phyloP scores from a whole-genome alignment of 495 filamentous ascomycete genomes.

The Talaromyces adpressus region DNA sequence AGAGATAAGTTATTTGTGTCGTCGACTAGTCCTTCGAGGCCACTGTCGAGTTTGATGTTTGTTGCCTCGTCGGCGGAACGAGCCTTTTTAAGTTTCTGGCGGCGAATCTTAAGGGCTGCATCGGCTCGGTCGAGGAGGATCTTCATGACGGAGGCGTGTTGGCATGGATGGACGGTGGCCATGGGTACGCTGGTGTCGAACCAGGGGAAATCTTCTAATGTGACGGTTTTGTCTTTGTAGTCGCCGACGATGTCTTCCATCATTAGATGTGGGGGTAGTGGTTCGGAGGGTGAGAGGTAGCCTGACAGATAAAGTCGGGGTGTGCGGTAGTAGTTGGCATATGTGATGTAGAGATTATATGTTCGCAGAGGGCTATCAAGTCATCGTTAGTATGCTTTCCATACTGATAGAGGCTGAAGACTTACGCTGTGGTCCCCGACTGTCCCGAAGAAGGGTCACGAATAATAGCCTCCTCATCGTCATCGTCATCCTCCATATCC shows the following conservation, averaged over 20 bases:
- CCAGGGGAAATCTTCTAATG: constrained; percentile 94
- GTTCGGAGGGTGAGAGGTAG: constrained; percentile 72
- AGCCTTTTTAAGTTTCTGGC: constrained; percentile 62
- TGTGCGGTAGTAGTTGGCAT: constrained; percentile 93
- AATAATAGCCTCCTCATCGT: constrained; percentile 97
- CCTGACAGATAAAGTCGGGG: constrained; percentile 94
- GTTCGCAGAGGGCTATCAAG: constrained; percentile 69
- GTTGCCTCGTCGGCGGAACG: constrained; percentile 45
- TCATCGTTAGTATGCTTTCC: neutral
- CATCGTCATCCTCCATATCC: constrained; percentile 96
- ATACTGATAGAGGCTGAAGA: constrained; percentile 8
- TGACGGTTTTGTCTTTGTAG: constrained; percentile 99
- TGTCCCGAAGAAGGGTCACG: constrained; percentile 53
- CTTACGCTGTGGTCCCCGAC: constrained; percentile 62
- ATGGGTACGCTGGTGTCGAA: constrained; percentile 80
- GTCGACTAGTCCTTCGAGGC: constrained; percentile 60
- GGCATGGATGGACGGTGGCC: constrained; percentile 90
- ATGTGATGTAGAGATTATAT: constrained; percentile 97
- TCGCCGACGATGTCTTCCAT: constrained; percentile 99
- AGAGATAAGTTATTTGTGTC: constrained; percentile 43
- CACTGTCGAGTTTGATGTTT: constrained; percentile 48
- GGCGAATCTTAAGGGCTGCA: constrained; percentile 80
- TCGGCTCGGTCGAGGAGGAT: constrained; percentile 91
- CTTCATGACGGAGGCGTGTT: constrained; percentile 97
- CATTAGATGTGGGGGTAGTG: constrained; percentile 84